Conservation (phyloP, 2,329 filamentous ascomycete genomes). For the Aspergillus neoniger region DNA sequence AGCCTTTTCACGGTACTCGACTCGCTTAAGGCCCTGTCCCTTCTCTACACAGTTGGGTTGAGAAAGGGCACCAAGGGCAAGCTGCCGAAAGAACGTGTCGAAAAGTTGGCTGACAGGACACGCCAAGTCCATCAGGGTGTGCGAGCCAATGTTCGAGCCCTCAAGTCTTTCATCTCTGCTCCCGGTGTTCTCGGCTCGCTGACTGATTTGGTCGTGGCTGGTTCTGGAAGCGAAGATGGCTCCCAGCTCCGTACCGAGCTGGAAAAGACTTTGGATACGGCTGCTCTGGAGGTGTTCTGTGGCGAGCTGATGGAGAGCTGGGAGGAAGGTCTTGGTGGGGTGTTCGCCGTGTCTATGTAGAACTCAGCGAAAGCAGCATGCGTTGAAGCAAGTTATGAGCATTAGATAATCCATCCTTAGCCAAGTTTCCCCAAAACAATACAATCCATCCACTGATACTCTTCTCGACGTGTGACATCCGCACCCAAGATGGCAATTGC, state of each 20-base stretch:
- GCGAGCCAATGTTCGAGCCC: constrained; percentile 35
- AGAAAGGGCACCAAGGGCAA: constrained; percentile 36
- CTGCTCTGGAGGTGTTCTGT: constrained; percentile 46
- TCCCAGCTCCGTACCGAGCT: constrained; percentile 34
- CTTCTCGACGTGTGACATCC: not conserved
- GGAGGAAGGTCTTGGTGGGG: constrained; percentile 48
- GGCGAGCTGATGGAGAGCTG: constrained; percentile 51
- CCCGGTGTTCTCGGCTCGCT: constrained; percentile 46
- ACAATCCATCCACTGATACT: not conserved
- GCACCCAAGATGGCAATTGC: not conserved
- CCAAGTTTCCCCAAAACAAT: not conserved
- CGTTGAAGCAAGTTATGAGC: not conserved
- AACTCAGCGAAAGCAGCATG: not conserved
- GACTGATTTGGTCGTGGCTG: constrained; percentile 40
- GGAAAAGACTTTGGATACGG: constrained; percentile 39
- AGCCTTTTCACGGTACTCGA: constrained; percentile 42
- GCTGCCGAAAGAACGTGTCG: constrained; percentile 37
- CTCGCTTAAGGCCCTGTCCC: constrained; percentile 42
- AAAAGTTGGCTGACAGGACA: constrained; percentile 29
- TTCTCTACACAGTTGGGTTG: constrained; percentile 33
- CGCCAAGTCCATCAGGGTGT: constrained; percentile 37
- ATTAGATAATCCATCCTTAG: not conserved
- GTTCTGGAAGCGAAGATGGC: constrained; percentile 25
- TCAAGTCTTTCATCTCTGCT: constrained; percentile 42
- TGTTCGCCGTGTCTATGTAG: constrained; percentile 37